Evolutionary conservation across 805 yeast species (phyloP).

Genomic region (Wickerhamiella australiensis): DNA sequence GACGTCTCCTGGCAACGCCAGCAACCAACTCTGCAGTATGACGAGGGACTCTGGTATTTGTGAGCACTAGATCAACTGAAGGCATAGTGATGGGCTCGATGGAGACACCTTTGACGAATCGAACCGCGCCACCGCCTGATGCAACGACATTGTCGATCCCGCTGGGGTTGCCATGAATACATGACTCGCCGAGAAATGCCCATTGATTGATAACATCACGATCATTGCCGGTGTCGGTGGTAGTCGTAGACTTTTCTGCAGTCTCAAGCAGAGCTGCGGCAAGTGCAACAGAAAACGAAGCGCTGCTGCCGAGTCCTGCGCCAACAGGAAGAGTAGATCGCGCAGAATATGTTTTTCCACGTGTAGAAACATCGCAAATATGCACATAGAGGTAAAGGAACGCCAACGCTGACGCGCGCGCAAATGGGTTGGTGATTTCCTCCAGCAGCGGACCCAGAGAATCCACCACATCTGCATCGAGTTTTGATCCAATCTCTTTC

Average conservation of each 20-base stretch:
- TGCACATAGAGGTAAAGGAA: slow-evolving; percentile 66
- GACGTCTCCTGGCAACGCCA: slow-evolving; percentile 48
- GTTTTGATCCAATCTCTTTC: slow-evolving; percentile 12
- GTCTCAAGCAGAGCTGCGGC: slow-evolving; percentile 51
- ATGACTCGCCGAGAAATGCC: slow-evolving; percentile 88
- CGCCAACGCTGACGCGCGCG: slow-evolving; percentile 67
- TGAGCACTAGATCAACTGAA: slow-evolving; percentile 55
- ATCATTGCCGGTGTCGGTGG: slow-evolving; percentile 5
- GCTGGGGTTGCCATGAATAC: slow-evolving; percentile 92
- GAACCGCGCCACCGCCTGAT: slow-evolving; percentile 89
- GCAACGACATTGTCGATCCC: slow-evolving; percentile 97
- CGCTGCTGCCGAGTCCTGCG: slow-evolving; percentile 93
- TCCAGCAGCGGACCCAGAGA: slow-evolving; percentile 19
- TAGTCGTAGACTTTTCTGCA: slow-evolving; percentile 16
- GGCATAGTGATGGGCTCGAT: slow-evolving; percentile 62
- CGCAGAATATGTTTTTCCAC: slow-evolving; percentile 49
- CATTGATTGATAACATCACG: slow-evolving; percentile 54
- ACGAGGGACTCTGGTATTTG: slow-evolving; percentile 80
- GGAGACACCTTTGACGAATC: slow-evolving; percentile 60
- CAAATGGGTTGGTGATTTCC: slow-evolving; percentile 34
- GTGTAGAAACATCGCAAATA: slow-evolving; percentile 37
- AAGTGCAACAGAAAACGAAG: slow-evolving; percentile 75
- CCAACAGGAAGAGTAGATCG: slow-evolving; percentile 87
- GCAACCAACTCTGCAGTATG: slow-evolving; percentile 76
- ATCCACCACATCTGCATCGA: slow-evolving; percentile 15